Evolutionary conservation across 2,329 filamentous ascomycete genomes (phyloP), one percentile per base, ranked within the genome.

Genomic region (Fonsecaea monophora): DNA sequence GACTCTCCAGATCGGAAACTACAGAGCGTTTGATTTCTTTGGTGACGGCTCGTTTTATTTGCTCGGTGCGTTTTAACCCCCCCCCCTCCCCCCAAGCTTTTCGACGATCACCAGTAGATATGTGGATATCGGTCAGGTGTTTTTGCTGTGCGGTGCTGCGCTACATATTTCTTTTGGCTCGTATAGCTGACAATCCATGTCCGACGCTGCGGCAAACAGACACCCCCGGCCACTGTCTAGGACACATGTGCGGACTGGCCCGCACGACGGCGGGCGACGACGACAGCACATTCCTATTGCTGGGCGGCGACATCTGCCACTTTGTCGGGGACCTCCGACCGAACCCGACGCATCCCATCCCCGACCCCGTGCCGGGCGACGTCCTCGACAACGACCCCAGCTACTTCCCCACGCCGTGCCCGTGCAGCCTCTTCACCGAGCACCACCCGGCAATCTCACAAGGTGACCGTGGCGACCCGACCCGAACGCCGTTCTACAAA

Each of bases 271-370:
- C 76, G 0, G 70, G 72, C 0, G 74, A 83, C 0, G 74, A 83
- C 70, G 77, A 57, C 72, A 75, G 53, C 53, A 60, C 60, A 5
- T 67, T 67, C 40, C 15, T 67, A 4, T 35, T 67, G 15, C 80
- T 85, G 75, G 83, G 81, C 18, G 83, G 82, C n/a, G 84, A 85
- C 71, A 75, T 78, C 4, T 80, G 77, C 37, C 82, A 84, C 65
- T 79, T 83, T 60, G 74, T 73, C 0, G 76, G 75, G 3, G 69
- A 71, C 7, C 70, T 78, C 32, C 65, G 78, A 32, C 76, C 77
- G 4, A 74, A 69, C 4, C 53, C 68, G 60, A 69, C 72, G 35
- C 53, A 71, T 12, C 74, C 76, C 9, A 62, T 78, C 4, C 75
- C 75, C 4, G 57, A 70, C 55, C 35, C 58, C 9, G 55, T 45